A percentile compares a stretch with the other conserved stretches of the same genome.
Conservation (phyloP, 306 rosid genomes). For the Begonia peltatifolia region DNA sequence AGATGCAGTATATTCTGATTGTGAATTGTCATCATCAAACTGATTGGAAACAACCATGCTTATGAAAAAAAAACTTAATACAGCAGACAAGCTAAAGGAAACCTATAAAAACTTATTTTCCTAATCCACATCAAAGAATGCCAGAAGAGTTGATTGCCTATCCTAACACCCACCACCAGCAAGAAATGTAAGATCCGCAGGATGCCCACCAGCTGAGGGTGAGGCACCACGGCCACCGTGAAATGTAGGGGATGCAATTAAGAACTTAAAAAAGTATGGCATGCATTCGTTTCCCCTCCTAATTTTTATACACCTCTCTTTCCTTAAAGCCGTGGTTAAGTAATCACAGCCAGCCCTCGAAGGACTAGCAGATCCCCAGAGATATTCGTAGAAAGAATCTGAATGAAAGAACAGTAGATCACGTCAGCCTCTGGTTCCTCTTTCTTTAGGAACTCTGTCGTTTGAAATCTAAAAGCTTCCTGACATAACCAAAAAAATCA, state of each 20-base stretch:
- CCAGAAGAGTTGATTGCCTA: background rate
- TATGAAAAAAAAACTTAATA: too few relatives aligned
- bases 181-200: slow-evolving; percentile 30
- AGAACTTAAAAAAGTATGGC: slow-evolving; percentile 12
- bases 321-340: slow-evolving; percentile 23
- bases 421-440: background rate
- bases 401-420: background rate
- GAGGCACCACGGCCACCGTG: slow-evolving; percentile 39
- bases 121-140: background rate
- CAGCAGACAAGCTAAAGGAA: too few relatives aligned
- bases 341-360: slow-evolving; percentile 14
- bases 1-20: too few relatives aligned
- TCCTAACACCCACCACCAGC: slow-evolving; percentile 27
- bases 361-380: slow-evolving; percentile 12
- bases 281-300: slow-evolving; percentile 17
- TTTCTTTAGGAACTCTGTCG: too few relatives aligned
- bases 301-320: slow-evolving; percentile 7
- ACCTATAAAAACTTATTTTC: too few relatives aligned
- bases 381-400: background rate
- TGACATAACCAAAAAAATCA: too few relatives aligned
- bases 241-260: slow-evolving; percentile 27
- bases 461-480: too few relatives aligned
- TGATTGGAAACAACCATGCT: too few relatives aligned
- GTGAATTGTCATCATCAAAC: too few relatives aligned
- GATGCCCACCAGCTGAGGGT: slow-evolving; percentile 35